These are phyloP conservation scores for Pezicula neosporulosa DNA, from an alignment of 2,329 filamentous ascomycete genomes.

Conservation along the genomic window DNA sequence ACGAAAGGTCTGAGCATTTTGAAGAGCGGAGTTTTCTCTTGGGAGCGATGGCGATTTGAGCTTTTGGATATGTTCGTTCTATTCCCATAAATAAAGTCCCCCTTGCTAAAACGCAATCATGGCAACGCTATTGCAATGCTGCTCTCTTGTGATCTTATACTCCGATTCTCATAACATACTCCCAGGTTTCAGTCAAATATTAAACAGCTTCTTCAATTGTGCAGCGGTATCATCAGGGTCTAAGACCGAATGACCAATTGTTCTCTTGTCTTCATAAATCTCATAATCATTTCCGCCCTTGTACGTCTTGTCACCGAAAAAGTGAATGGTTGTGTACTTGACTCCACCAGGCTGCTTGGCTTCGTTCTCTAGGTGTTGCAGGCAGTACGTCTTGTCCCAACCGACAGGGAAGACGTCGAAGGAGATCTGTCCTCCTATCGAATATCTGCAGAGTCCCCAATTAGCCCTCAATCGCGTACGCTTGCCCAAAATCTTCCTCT, in stretches of 20 bases:
- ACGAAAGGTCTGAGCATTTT: slow-evolving; percentile 9
- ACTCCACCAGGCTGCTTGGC: slow-evolving; percentile 66
- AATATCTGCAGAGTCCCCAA: slow-evolving; percentile 57
- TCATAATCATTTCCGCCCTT: slow-evolving; percentile 93
- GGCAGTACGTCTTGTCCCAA: slow-evolving; percentile 99
- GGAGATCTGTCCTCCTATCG: slow-evolving; percentile 95
- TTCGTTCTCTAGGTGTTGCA: slow-evolving; percentile 82
- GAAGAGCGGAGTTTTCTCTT: slow-evolving; percentile 10
- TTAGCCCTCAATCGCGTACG: too few species aligned
- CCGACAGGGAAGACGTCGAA: slow-evolving; percentile 96
- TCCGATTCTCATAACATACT: neutral
- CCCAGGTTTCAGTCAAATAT: slow-evolving; percentile 41
- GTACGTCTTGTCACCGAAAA: slow-evolving; percentile 96
- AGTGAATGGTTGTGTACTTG: slow-evolving; percentile 85
- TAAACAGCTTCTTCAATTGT: slow-evolving; percentile 78
- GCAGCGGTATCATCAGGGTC: slow-evolving; percentile 78
- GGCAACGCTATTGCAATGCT: neutral
- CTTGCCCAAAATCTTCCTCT: too few species aligned
- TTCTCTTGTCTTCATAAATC: slow-evolving; percentile 80
- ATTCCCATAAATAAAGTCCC: neutral
- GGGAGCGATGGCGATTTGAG: neutral
- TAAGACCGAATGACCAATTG: slow-evolving; percentile 79
- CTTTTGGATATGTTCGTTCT: neutral
- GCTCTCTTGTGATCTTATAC: neutral
- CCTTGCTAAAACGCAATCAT: neutral